Conservation (phyloP, 345 rosid genomes). For the Murraya koenigii region DNA sequence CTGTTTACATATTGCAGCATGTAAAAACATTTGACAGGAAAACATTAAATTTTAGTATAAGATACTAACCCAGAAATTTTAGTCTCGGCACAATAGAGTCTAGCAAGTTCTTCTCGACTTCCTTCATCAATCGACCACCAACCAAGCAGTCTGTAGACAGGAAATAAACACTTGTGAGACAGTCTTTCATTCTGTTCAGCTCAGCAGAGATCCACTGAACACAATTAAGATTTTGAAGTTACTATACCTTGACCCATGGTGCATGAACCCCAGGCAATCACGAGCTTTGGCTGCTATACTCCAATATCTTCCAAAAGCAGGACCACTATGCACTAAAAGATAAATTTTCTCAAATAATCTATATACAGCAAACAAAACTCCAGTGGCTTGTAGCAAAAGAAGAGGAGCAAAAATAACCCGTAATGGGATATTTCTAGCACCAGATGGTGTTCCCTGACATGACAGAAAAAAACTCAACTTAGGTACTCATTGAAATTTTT, state of each 20-base stretch:
- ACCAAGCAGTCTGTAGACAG: constrained; percentile 62
- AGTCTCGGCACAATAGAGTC: constrained; percentile 56
- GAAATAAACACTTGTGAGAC: constrained; percentile 2
- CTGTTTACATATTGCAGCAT: neutral
- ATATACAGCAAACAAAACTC: constrained; percentile 58
- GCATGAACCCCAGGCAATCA: constrained; percentile 71
- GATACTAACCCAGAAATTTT: constrained; percentile 50
- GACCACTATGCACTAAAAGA: constrained; percentile 39
- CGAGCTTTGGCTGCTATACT: constrained; percentile 46
- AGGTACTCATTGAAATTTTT: neutral
- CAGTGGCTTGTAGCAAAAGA: constrained; percentile 80
- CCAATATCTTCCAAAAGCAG: constrained; percentile 44
- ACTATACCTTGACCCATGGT: constrained; percentile 75
- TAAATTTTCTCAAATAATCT: constrained; percentile 63
- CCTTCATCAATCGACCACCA: constrained; percentile 99
- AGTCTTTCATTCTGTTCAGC: neutral
- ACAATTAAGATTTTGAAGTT: constrained; percentile 7
- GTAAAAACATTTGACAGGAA: neutral
- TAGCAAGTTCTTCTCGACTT: constrained; percentile 83
- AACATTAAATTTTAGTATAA: constrained; percentile 3
- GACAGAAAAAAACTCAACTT: constrained; percentile 12
- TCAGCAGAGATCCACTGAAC: neutral
- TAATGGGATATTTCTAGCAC: constrained; percentile 60
- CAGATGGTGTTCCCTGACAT: constrained; percentile 72
- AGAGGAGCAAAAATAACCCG: constrained; percentile 65